These are phyloP conservation scores for Scenedesmus sp. DNA, from an alignment of 163 green algal species.

Conservation along the genomic window DNA sequence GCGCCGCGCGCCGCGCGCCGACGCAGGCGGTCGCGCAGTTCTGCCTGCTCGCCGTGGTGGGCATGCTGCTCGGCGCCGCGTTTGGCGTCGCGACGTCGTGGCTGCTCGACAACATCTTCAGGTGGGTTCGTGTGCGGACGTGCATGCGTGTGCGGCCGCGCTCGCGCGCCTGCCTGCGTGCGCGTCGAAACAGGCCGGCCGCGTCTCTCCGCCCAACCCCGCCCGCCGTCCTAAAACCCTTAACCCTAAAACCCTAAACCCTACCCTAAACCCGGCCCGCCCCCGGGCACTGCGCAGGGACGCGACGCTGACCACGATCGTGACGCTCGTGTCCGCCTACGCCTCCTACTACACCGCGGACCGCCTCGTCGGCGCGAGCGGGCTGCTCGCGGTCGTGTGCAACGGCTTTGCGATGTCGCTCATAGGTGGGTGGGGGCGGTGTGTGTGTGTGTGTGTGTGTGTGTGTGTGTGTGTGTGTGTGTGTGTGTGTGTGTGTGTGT, in stretches of 20 bases:
- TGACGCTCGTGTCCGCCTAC: slow-evolving; percentile 73
- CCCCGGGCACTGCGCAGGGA: too few species aligned
- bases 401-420: slow-evolving; percentile 58
- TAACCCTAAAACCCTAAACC: too few species aligned
- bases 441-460: neutral
- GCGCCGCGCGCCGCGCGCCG: too few species aligned
- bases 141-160: too few species aligned
- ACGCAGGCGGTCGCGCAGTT: slow-evolving; percentile 45
- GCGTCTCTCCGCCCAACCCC: too few species aligned
- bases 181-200: too few species aligned
- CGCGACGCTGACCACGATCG: slow-evolving; percentile 69
- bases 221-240: too few species aligned
- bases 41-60: slow-evolving; percentile 64
- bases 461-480: too few species aligned
- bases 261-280: too few species aligned
- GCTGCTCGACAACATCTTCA: slow-evolving; percentile 67
- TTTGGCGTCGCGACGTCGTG: slow-evolving; percentile 63
- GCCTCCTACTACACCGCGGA: slow-evolving; percentile 73
- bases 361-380: slow-evolving; percentile 63
- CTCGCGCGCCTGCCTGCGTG: too few species aligned
- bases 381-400: slow-evolving; percentile 73
- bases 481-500: too few species aligned
- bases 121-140: neutral
- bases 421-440: slow-evolving; percentile 32
- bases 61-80: slow-evolving; percentile 64